These are phyloP conservation scores for Eragrostis nindensis DNA, from an alignment of 176 grass and related monocot genomes.

Conservation along the genomic window DNA sequence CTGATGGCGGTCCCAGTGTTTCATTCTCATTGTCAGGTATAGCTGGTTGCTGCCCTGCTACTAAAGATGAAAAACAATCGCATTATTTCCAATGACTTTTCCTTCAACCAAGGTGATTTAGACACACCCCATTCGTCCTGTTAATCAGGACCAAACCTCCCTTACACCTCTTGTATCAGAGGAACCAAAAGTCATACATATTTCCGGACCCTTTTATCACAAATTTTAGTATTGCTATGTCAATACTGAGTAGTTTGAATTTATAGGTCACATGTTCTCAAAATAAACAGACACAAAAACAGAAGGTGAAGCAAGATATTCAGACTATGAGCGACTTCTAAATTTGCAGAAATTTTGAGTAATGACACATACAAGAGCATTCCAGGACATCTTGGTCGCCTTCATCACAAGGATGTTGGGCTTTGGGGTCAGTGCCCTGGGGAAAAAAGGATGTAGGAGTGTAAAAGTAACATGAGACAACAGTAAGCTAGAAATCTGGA, in stretches of 20 bases:
- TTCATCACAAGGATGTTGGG: slow-evolving; percentile 37
- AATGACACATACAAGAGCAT: slow-evolving; percentile 43
- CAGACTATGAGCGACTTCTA: background rate
- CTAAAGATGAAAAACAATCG: slow-evolving; percentile 25
- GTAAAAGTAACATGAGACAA: background rate
- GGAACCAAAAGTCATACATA: too few species aligned
- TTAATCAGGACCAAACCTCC: too few species aligned
- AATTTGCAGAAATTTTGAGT: slow-evolving; percentile 14
- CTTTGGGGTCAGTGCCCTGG: slow-evolving; percentile 44
- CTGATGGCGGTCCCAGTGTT: slow-evolving; percentile 52
- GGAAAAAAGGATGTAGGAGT: slow-evolving; percentile 41
- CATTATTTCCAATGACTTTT: slow-evolving; percentile 21
- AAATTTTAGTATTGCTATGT: slow-evolving; percentile 1
- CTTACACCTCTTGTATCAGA: background rate
- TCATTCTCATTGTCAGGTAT: slow-evolving; percentile 35
- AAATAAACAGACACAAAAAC: slow-evolving; percentile 5
- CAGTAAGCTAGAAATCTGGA: slow-evolving; percentile 10
- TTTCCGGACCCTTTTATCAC: background rate
- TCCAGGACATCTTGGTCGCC: slow-evolving; percentile 37
- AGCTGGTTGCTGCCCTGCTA: slow-evolving; percentile 45
- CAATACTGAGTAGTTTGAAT: background rate
- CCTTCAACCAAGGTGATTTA: background rate
- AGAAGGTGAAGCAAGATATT: background rate
- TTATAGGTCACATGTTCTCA: background rate
- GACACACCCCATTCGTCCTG: background rate